phyloP scores from a whole-genome alignment of 2,329 filamentous ascomycete genomes.

The Penicillium glabrum region DNA sequence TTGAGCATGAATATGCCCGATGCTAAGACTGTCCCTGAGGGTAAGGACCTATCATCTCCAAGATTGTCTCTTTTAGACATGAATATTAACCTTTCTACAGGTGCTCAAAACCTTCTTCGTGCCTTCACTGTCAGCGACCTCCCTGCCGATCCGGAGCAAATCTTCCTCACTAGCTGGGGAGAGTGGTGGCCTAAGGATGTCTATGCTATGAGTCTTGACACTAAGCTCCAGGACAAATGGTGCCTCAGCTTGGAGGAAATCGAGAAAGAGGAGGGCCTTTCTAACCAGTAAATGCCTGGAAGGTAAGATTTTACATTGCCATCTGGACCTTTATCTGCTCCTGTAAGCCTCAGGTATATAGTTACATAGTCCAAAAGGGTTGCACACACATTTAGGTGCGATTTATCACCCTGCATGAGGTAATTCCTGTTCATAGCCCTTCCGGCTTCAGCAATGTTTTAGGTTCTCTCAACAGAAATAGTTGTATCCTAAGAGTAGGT shows the following conservation, averaged over 20 bases:
- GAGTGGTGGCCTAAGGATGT: slow-evolving; percentile 30
- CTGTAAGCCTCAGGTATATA: background rate
- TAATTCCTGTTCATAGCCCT: too few species aligned
- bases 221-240: slow-evolving; percentile 24
- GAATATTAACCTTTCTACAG: slow-evolving; percentile 3
- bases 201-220: slow-evolving; percentile 21
- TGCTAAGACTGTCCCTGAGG: slow-evolving; percentile 25
- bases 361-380: too few species aligned
- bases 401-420: too few species aligned
- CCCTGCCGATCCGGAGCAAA: slow-evolving; percentile 23
- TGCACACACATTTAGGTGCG: too few species aligned
- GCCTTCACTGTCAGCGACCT: slow-evolving; percentile 18
- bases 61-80: background rate
- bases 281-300: background rate
- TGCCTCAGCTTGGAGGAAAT: slow-evolving; percentile 24
- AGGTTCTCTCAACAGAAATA: too few species aligned
- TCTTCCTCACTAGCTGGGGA: slow-evolving; percentile 30
- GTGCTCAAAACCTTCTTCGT: slow-evolving; percentile 24
- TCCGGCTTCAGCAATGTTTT: too few species aligned
- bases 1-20: slow-evolving; percentile 24
- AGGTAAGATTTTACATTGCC: background rate
- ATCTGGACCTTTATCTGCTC: background rate
- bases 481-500: too few species aligned
- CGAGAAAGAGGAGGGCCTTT: slow-evolving; percentile 19
- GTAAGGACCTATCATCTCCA: slow-evolving; percentile 2